phyloP scores from a whole-genome alignment of 139 green algal species.

The Closterium sp. region DNA sequence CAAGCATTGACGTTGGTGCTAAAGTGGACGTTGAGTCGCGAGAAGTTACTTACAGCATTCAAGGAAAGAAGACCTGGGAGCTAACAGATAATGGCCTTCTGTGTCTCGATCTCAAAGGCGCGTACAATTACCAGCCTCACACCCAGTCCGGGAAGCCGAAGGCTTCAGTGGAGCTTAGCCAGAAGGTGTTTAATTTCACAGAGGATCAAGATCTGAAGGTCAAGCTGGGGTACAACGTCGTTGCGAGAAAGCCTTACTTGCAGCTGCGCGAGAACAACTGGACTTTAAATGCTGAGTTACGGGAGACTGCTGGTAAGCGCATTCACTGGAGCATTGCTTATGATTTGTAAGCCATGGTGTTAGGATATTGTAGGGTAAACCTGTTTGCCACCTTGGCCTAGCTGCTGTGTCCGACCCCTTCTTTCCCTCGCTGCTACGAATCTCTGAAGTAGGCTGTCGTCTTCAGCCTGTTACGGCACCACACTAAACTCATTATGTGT shows the following conservation, averaged over 20 bases:
- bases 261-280: constrained; percentile 74
- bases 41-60: constrained; percentile 54
- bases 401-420: too few relatives aligned
- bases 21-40: constrained; percentile 41
- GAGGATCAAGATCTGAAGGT: constrained; percentile 71
- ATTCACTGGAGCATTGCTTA: constrained; percentile 19
- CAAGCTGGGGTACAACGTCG: constrained; percentile 60
- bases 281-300: constrained; percentile 59
- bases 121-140: constrained; percentile 18
- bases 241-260: constrained; percentile 48
- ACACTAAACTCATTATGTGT: too few relatives aligned
- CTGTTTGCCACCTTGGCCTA: too few relatives aligned
- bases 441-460: too few relatives aligned
- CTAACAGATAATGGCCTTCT: constrained; percentile 55
- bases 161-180: constrained; percentile 57
- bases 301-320: constrained; percentile 4
- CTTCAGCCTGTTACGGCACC: too few relatives aligned
- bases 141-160: constrained; percentile 34
- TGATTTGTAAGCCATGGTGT: constrained; percentile 24
- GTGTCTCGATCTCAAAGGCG: constrained; percentile 58
- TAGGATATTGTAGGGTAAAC: neutral
- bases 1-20: constrained; percentile 55
- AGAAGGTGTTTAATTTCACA: constrained; percentile 74
- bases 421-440: too few relatives aligned
- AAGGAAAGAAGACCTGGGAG: constrained; percentile 59